phyloP scores from a whole-genome alignment of 305 asterid species.

The Rubia balearica region DNA sequence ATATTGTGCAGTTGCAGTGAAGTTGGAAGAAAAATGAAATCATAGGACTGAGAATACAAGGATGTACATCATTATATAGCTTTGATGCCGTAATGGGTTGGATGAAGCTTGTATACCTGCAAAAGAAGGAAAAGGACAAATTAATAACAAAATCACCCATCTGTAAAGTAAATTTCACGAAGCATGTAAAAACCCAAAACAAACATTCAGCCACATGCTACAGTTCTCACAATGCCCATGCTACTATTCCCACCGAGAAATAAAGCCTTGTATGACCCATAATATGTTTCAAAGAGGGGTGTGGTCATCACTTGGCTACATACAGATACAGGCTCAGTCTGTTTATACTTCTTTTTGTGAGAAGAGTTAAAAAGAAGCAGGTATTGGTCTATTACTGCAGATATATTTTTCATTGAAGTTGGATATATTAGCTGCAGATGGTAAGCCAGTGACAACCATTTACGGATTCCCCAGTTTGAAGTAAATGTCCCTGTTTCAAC shows the following conservation, averaged over 20 bases:
- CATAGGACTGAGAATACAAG: conserved; percentile 7
- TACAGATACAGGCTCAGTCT: background rate
- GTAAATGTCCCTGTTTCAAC: background rate
- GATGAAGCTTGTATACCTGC: conserved; percentile 92
- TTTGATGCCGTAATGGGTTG: conserved; percentile 94
- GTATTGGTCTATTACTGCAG: background rate
- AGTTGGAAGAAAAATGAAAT: background rate
- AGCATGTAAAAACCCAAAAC: background rate
- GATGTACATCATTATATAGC: conserved; percentile 83
- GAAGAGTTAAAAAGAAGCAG: background rate
- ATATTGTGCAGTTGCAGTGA: conserved; percentile 4
- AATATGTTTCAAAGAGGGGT: background rate
- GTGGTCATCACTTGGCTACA: background rate
- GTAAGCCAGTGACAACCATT: background rate
- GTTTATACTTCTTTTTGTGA: background rate
- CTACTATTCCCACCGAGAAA: background rate
- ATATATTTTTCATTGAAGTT: background rate
- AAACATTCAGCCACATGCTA: background rate
- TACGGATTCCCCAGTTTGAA: background rate
- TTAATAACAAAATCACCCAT: background rate
- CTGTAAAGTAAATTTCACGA: background rate
- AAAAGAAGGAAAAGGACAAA: conserved; percentile 13
- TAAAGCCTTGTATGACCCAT: background rate
- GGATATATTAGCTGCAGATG: background rate
- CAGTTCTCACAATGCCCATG: too few relatives aligned